Evolutionary conservation across 2,329 filamentous ascomycete genomes (phyloP), one percentile per base, ranked within the genome.

Genomic region (Xylariaceae sp.): DNA sequence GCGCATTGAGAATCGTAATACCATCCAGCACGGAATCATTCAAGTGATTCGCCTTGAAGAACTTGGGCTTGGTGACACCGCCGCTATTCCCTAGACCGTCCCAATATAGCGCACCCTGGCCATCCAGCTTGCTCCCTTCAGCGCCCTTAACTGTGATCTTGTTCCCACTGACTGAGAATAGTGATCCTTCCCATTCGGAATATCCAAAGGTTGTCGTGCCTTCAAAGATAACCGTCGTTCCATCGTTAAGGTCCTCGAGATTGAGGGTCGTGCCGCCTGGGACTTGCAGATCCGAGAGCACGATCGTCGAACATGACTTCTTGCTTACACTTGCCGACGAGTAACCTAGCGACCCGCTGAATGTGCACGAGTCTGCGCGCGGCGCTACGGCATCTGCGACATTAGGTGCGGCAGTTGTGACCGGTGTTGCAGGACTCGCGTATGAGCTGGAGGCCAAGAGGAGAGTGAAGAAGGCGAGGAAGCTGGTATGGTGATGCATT

Each of bases 191-290:
- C 85, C 84, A 88, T 60, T 85, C 79, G 57, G 81, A 73, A 70
- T 86, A 87, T 22, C 75, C 84, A 62, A 86, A 89, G 47, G 80
- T 82, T 17, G 85, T 88, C 12, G 74, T 81, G 40, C 86, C 86
- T 51, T 81, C 69, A 68, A 88, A 88, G 60, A 79, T 80, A 55
- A 87, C 76, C 31, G 48, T 52, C 10, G 55, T 57, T 19, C 46
- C 55, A 22, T 57, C 69, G 74, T 31, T 42, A 17, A 45, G 36
- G 12, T 51, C 47, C 53, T 62, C 57, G n/a, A 58, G 47, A 50
- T 86, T 80, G 1, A 87, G 75, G 5, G 82, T 84, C 12, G 71
- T 68, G 18, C 81, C 82, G 6, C 80, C 76, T 3, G 82, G 82
- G 6, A 86, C 82, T n/a, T 68, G 68, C 33, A 86, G 75, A 56